Conservation (phyloP, 2,329 filamentous ascomycete genomes). For the Talaromyces amestolkiae region DNA sequence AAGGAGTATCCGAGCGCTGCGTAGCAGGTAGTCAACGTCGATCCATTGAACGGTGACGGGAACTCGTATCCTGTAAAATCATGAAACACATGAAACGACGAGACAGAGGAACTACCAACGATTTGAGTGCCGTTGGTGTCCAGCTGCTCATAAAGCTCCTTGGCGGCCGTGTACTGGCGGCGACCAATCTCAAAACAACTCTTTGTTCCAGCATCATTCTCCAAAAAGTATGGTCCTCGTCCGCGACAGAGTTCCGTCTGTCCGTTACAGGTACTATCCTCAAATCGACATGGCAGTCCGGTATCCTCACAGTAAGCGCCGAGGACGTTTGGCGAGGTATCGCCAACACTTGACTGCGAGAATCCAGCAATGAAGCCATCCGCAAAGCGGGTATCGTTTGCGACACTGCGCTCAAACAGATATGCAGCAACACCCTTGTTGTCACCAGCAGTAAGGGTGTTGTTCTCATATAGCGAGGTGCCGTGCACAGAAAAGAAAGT, state of each 20-base stretch:
- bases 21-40: constrained; percentile 68
- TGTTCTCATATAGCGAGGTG: constrained; percentile 86
- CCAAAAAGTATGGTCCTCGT: constrained; percentile 46
- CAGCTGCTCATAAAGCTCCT: constrained; percentile 57
- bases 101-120: constrained; percentile 63
- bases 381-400: constrained; percentile 54
- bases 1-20: constrained; percentile 90
- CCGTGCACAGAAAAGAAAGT: constrained; percentile 94
- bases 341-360: constrained; percentile 85
- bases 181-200: constrained; percentile 52
- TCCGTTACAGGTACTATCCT: constrained; percentile 75
- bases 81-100: constrained; percentile 80
- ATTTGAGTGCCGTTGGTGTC: constrained; percentile 40
- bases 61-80: constrained; percentile 78
- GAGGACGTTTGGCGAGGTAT: constrained; percentile 83
- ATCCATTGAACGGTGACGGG: constrained; percentile 63
- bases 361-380: constrained; percentile 83
- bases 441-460: constrained; percentile 87
- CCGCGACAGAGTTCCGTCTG: constrained; percentile 45
- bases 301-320: constrained; percentile 89
- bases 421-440: constrained; percentile 93
- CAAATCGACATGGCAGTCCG: constrained; percentile 51
- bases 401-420: constrained; percentile 71
- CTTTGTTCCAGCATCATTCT: constrained; percentile 47
- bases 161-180: constrained; percentile 46